Percentiles rank a stretch among this genome's conserved stretches.
Evolutionary conservation across 306 rosid species (phyloP).

Genomic region (Malus sylvestris): DNA sequence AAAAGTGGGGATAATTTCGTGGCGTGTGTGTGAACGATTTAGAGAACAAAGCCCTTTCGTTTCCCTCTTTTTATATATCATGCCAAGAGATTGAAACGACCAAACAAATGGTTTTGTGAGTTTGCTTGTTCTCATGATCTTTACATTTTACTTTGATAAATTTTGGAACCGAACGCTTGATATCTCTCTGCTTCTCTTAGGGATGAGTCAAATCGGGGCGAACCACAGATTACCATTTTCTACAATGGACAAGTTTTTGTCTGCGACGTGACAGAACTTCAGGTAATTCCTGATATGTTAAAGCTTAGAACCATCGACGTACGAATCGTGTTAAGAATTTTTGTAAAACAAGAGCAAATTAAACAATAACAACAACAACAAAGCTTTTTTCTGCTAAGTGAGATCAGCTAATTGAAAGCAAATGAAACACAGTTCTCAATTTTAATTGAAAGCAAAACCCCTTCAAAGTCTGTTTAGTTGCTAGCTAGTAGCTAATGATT

Average conservation of each 20-base stretch:
- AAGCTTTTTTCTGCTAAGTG: too few species aligned
- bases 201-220: neutral
- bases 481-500: neutral
- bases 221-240: conserved; percentile 7
- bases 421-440: neutral
- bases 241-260: conserved; percentile 12
- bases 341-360: neutral
- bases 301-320: neutral
- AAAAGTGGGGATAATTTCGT: neutral
- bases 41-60: neutral
- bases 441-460: neutral
- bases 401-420: neutral
- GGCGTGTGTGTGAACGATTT: neutral
- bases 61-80: neutral
- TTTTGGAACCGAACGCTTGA: neutral
- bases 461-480: too few species aligned
- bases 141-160: neutral
- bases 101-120: neutral
- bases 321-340: neutral
- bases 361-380: neutral
- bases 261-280: conserved; percentile 22
- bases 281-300: conserved; percentile 2
- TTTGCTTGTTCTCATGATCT: neutral
- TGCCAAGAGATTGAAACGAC: neutral
- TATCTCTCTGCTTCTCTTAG: neutral